These are phyloP conservation scores for Beauveria sp. DNA, from an alignment of 2,329 filamentous ascomycete genomes.

Conservation along the genomic window DNA sequence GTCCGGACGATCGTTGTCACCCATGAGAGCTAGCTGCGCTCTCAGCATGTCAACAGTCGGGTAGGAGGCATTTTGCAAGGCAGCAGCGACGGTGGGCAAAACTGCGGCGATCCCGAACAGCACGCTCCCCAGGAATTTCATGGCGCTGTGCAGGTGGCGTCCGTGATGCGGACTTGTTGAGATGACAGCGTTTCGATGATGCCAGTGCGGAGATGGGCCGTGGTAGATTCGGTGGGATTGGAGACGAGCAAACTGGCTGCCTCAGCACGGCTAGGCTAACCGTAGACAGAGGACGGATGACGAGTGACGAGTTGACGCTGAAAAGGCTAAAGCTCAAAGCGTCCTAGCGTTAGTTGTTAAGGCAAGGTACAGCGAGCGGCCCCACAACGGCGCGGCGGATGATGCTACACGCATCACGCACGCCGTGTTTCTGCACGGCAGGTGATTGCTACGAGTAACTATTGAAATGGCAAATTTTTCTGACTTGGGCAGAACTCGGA, in stretches of 20 bases:
- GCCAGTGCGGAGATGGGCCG: not conserved
- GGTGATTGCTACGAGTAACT: too few species aligned
- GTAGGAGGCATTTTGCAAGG: slow-evolving; percentile 47
- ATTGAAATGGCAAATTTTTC: too few species aligned
- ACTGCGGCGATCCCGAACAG: slow-evolving; percentile 31
- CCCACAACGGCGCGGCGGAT: not conserved
- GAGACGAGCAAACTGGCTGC: not conserved
- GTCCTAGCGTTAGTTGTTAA: not conserved
- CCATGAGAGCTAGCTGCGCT: slow-evolving; percentile 62
- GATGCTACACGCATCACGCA: not conserved
- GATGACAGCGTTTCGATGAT: slow-evolving; percentile 2
- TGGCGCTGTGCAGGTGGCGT: slow-evolving; percentile 19
- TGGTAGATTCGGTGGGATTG: not conserved
- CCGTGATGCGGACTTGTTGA: slow-evolving; percentile 15
- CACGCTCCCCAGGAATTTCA: slow-evolving; percentile 35
- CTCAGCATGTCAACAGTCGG: slow-evolving; percentile 53
- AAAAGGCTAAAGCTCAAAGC: not conserved
- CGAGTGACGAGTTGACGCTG: not conserved
- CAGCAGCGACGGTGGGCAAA: slow-evolving; percentile 32
- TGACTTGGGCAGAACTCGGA: too few species aligned
- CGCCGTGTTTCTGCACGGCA: not conserved
- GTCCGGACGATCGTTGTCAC: slow-evolving; percentile 53
- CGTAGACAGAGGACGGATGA: not conserved
- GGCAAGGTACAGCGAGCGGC: not conserved
- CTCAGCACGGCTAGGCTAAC: slow-evolving; percentile 1